Base-by-base conservation (phyloP, 352 stramenopile species). In the Globisporangium heterothallicum region DNA sequence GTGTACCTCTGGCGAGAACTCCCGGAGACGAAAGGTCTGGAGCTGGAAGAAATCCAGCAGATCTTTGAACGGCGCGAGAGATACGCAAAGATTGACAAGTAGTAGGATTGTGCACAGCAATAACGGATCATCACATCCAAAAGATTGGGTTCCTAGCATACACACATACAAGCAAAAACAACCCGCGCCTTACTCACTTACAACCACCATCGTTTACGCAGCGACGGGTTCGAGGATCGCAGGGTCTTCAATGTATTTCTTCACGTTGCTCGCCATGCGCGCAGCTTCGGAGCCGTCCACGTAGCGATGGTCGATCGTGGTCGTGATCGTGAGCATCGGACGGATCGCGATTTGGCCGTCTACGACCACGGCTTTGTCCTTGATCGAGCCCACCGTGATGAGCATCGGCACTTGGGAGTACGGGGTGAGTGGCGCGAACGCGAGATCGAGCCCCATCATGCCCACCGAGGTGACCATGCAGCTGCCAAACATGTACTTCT, bases 11-110 rank as follows among this genome's bases (percentile, higher is more conserved):
- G 74, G 59, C 62, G 65, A 45, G 59, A 64, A 42, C 59, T 98
- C 35, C 94, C 92, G 0, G 94, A 98, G 73, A 98, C 92, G 12
- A 97, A 97, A 42, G 94, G 94, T 4, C 61, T 97, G 13, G 74
- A 72, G 27, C 78, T 98, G 1, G 94, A 98, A 62, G 88, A 97
- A 42, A 97, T 98, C 51, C 81, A 97, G 63, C 58, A 64, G 24
- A 74, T 97, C 29, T 98, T 98, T 66, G 61, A 74, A 36, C 59
- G 60, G 6, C 57, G 58, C 4, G 40, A 49, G 19, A 56, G 53
- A 29, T 84, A 86, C 49, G 61, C 60, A 22, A 66, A 67, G 29
- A 74, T 80, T 47, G 64, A 74, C 41, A 67, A 66, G 41, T 30
- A 61, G 19, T 49, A 41, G 22, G 6, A 34, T n/a, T n/a, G n/a